Evolutionary conservation across 176 grass and related monocot genomes (phyloP), one percentile per base, ranked within the genome.

Genomic region (Eleusine indica): DNA sequence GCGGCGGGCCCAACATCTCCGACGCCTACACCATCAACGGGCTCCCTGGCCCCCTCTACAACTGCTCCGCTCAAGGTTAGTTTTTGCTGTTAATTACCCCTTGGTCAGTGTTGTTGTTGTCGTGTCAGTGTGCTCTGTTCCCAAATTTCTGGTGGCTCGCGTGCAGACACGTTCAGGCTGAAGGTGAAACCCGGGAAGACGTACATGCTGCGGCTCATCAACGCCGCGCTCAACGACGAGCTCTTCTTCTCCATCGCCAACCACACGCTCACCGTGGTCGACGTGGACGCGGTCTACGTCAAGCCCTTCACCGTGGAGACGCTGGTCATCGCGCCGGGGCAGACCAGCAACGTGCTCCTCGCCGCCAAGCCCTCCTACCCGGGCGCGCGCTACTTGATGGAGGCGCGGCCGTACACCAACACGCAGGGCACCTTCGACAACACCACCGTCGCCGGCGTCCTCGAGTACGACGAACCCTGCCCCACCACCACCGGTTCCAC

Each of bases 241-340:
- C 94, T 97, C 73, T 97, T 97, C 89, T 97, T 97, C 87, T 78
- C 87, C 35, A 46, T 97, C 14, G 91, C 94, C 43, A 91, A 94
- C 82, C 94, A 94, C 83, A 81, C 91, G 53, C 84, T 97, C 60
- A 94, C 94, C 66, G 80, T 94, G 35, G 91, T 94, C 30, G 94
- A 97, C 25, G 91, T 89, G 4, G 94, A 97, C 75, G 94, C 94
- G 69, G 38, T 82, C 83, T 97, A 97, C 65, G 84, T 93, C 43
- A 97, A 97, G 80, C 94, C 94, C 51, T 85, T 97, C 82, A 53
- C 44, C 65, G 84, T 88, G 18, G 82, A 89, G 43, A 81, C 66
- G 44, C 75, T 97, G 35, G 6, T 93, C 77, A 97, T 97, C 80
- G 44, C 91, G 51, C 91, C 94, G 0, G 94, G 91, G 0, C 91